Conservation (phyloP, 805 yeast genomes). For the Hanseniaspora vineae region DNA sequence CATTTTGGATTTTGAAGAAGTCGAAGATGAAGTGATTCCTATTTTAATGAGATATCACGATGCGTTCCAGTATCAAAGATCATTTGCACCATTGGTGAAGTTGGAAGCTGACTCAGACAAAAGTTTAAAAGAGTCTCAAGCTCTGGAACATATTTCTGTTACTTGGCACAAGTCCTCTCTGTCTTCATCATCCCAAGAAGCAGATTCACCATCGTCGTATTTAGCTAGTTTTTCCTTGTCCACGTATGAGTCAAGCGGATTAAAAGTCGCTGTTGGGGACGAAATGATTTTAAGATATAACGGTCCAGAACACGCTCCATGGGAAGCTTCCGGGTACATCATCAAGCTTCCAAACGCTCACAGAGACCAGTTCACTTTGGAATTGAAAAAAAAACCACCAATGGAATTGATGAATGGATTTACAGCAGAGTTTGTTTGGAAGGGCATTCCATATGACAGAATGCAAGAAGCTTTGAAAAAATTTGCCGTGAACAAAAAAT, state of each 20-base stretch:
- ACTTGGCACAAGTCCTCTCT: conserved; percentile 50
- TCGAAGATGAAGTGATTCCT: conserved; percentile 52
- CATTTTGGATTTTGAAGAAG: conserved; percentile 36
- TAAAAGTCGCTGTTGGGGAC: conserved; percentile 76
- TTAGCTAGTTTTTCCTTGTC: conserved; percentile 59
- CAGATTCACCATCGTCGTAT: conserved; percentile 26
- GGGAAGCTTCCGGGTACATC: conserved; percentile 67
- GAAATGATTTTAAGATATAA: conserved; percentile 56
- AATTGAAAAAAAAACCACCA: conserved; percentile 35
- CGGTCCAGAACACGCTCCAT: conserved; percentile 43
- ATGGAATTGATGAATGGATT: conserved; percentile 50
- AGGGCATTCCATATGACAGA: conserved; percentile 67
- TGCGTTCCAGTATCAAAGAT: conserved; percentile 73
- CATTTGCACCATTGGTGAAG: conserved; percentile 73
- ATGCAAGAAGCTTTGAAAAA: conserved; percentile 66
- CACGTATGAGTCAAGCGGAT: conserved; percentile 48
- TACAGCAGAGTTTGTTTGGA: conserved; percentile 83
- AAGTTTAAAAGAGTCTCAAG: conserved; percentile 61
- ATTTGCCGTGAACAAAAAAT: conserved; percentile 58
- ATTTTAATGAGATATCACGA: conserved; percentile 66
- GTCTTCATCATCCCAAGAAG: conserved; percentile 16
- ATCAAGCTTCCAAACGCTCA: conserved; percentile 55
- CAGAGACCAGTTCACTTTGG: conserved; percentile 60
- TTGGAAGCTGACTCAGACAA: conserved; percentile 73
- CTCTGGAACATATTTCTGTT: conserved; percentile 57